Base-by-base conservation (phyloP, 345 rosid genomes). In the Eucalyptus decipiens region DNA sequence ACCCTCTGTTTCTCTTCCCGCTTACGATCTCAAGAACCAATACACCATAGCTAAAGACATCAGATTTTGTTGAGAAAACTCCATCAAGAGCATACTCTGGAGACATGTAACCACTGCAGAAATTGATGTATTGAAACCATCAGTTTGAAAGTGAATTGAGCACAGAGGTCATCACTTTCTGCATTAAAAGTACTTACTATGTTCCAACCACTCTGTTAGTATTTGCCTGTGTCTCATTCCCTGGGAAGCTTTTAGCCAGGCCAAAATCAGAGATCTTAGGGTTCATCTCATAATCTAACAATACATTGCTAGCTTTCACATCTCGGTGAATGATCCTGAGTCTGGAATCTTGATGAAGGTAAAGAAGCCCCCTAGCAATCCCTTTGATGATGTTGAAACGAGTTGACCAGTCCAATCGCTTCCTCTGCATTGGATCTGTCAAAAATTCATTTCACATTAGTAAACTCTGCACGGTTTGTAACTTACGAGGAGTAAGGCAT, bases 41-140 rank as follows among this genome's bases (percentile, higher is more conserved):
- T 45, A 93, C 92, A 26, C 94, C 94, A 50, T 89, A 93, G 34
- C 94, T 93, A 34, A 92, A 93, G 67, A 91, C 91, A 13, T 93
- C 94, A 5, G 94, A 91, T 50, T 91, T 92, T 34, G 51, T 86
- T 4, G 94, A 93, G 91, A 89, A 93, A 18, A 87, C 49, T 3
- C 93, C 94, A 56, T 91, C 93, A 21, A 91, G 87, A 19, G 93
- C 93, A 17, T 93, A 93, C 69, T 93, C 92, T 23, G 94, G 94
- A 43, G 94, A 91, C 93, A 93, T 93, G 87, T 93, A 93, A 18
- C 94, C 94, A 47, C 94, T 93, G 51, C 60, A 89, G 6, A 56
- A 56, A 54, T 54, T 54, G 60, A 21, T 54, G 26, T 8, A 8
- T 54, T 54, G 26, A 54, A 54, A 54, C 24, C 24, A 54, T 54